Conservation (phyloP, 768 basidiomycete species). For the Tricholoma sp. region DNA sequence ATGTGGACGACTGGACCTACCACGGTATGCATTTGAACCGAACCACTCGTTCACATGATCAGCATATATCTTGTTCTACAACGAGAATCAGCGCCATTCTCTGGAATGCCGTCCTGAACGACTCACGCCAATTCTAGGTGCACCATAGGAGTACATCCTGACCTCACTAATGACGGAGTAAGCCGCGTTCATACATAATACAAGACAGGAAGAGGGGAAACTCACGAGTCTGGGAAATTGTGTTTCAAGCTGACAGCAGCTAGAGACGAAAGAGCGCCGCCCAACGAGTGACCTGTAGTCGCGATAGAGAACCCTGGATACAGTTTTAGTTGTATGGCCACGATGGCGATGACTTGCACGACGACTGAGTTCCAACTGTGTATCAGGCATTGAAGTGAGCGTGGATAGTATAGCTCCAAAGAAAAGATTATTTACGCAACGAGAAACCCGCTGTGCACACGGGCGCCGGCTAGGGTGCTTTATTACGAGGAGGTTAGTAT, state of each 20-base stretch:
- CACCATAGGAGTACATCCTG: slow-evolving; percentile 46
- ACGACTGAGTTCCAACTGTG: slow-evolving; percentile 48
- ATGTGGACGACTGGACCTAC: slow-evolving; percentile 18
- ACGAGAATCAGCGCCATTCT: neutral
- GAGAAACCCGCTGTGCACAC: slow-evolving; percentile 49
- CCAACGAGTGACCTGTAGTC: slow-evolving; percentile 50
- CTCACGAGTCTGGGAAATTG: slow-evolving; percentile 33
- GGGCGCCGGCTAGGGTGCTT: slow-evolving; percentile 26
- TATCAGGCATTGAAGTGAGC: neutral
- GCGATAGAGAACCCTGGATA: slow-evolving; percentile 37
- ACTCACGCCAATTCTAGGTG: slow-evolving; percentile 43
- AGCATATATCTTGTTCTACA: slow-evolving; percentile 42
- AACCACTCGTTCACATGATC: slow-evolving; percentile 39
- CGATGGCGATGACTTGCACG: slow-evolving; percentile 29
- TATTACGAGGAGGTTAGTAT: neutral
- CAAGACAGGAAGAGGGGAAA: neutral
- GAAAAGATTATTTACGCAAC: slow-evolving; percentile 29
- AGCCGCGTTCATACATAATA: neutral
- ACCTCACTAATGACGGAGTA: slow-evolving; percentile 20
- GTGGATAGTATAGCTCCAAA: neutral
- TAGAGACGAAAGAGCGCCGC: slow-evolving; percentile 46
- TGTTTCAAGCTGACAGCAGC: slow-evolving; percentile 40
- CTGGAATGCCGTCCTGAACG: neutral
- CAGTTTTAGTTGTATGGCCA: slow-evolving; percentile 28
- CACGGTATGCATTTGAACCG: slow-evolving; percentile 36